Evolutionary conservation across 345 rosid genomes (phyloP).

Genomic region (Odontarrhena argentea): DNA sequence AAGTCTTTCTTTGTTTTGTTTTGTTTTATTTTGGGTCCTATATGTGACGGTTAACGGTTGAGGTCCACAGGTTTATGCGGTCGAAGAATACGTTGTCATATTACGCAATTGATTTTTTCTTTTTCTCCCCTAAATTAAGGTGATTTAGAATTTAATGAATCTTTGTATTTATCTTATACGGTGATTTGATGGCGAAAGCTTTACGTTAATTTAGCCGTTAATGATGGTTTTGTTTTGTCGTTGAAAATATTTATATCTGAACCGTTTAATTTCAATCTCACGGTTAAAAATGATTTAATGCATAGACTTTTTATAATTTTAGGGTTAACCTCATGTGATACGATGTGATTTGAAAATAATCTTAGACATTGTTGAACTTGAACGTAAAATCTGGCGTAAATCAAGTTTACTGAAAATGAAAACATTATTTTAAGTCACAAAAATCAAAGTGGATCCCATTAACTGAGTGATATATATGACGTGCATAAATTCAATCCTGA

Average conservation of each 20-base stretch:
- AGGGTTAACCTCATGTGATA: slow-evolving; percentile 18
- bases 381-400: slow-evolving; percentile 45
- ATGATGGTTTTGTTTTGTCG: slow-evolving; percentile 49
- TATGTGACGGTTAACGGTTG: slow-evolving; percentile 38
- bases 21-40: slow-evolving; percentile 10
- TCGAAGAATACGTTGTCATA: slow-evolving; percentile 10
- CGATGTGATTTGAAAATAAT: slow-evolving; percentile 18
- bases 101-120: background rate
- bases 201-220: slow-evolving; percentile 53
- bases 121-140: slow-evolving; percentile 25
- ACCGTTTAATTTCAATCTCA: slow-evolving; percentile 24
- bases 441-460: slow-evolving; percentile 9
- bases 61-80: slow-evolving; percentile 26
- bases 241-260: slow-evolving; percentile 21
- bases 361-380: slow-evolving; percentile 5
- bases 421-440: background rate
- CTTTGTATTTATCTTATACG: background rate
- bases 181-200: slow-evolving; percentile 30
- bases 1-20: slow-evolving; percentile 9
- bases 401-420: slow-evolving; percentile 31
- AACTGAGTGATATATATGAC: background rate
- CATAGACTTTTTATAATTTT: background rate
- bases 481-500: background rate
- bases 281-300: slow-evolving; percentile 32
- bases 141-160: slow-evolving; percentile 8